Conservation (phyloP, 208 protist genomes). For the Crithidia brevicula region DNA sequence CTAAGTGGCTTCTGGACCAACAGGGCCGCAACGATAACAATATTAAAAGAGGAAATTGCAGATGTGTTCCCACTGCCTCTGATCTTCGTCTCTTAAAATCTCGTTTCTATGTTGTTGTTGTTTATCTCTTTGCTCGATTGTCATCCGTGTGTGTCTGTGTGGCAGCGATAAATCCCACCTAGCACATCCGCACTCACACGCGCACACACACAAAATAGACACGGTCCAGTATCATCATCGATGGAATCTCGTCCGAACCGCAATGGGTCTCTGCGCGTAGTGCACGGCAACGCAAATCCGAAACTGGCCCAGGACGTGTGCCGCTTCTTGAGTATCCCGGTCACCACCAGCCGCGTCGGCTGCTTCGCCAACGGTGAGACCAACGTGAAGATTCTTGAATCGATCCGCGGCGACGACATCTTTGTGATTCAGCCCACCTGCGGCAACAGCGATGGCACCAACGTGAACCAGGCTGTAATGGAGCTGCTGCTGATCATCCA, state of each 20-base stretch:
- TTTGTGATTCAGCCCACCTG: constrained; percentile 97
- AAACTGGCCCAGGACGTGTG: constrained; percentile 86
- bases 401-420: constrained; percentile 93
- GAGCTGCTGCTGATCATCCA: constrained; percentile 95
- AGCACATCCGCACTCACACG: constrained; percentile 12
- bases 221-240: background rate
- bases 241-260: constrained; percentile 38
- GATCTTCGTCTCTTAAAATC: no score
- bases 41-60: no score
- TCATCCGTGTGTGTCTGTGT: constrained; percentile 1
- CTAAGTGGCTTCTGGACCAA: no score
- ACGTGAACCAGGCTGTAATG: constrained; percentile 95
- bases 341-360: constrained; percentile 74
- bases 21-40: no score
- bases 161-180: no score
- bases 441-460: constrained; percentile 68
- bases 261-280: constrained; percentile 80
- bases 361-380: constrained; percentile 91
- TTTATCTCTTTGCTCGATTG: background rate
- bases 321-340: constrained; percentile 67
- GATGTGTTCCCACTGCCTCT: no score
- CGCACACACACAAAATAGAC: constrained; percentile 13
- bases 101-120: no score
- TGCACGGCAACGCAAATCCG: constrained; percentile 88
- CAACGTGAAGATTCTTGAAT: constrained; percentile 86